phyloP scores from a whole-genome alignment of 108 stramenopile species.

The Discostella stelligeroides region DNA sequence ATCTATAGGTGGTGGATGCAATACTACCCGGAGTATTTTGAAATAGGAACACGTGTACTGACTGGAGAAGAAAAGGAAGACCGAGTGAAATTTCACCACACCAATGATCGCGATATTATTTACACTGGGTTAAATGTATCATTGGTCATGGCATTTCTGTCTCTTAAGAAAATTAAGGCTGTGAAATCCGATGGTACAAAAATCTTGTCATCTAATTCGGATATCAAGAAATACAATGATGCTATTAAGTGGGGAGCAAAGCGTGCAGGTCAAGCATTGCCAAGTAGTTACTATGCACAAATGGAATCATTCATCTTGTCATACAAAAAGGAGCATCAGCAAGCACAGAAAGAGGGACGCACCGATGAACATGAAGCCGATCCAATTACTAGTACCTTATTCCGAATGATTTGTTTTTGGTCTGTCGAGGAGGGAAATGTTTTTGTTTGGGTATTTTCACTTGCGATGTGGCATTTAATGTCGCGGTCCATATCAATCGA shows the following conservation, averaged over 20 bases:
- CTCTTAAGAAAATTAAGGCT: background rate
- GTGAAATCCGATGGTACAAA: background rate
- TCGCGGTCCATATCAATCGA: constrained; percentile 15
- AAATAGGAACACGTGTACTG: too few relatives aligned
- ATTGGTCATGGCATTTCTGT: background rate
- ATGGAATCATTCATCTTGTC: background rate
- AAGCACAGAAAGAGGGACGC: too few relatives aligned
- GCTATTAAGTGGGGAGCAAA: constrained; percentile 19
- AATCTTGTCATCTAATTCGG: background rate
- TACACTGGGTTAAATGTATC: constrained; percentile 3
- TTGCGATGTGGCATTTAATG: constrained; percentile 24
- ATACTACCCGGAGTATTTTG: background rate
- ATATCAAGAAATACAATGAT: constrained; percentile 11
- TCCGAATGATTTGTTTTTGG: constrained; percentile 12
- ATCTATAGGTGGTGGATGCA: background rate
- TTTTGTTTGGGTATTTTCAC: constrained; percentile 20
- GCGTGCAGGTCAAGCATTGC: background rate
- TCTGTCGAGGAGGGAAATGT: constrained; percentile 20
- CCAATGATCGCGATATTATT: too few relatives aligned
- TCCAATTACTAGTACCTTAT: constrained; percentile 5
- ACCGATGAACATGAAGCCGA: background rate
- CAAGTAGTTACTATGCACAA: background rate
- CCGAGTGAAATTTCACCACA: too few relatives aligned
- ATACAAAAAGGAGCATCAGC: constrained; percentile 3
- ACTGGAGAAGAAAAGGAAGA: too few relatives aligned